These are phyloP conservation scores for Claviceps cyperi DNA, from an alignment of 2,329 filamentous ascomycete species.

Conservation along the genomic window DNA sequence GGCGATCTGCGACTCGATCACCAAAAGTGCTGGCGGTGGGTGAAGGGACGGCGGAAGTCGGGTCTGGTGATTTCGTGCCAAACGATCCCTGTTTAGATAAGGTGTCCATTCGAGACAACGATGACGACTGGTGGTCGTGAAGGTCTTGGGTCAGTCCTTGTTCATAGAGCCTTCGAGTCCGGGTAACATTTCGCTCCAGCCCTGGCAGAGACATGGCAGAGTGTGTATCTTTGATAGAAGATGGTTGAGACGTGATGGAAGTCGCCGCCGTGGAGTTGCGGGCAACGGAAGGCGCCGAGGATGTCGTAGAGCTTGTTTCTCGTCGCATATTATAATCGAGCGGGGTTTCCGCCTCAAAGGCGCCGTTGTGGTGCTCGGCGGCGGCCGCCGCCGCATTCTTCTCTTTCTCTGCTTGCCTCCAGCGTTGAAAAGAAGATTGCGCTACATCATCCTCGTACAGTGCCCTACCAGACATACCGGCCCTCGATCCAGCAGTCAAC, in stretches of 20 bases:
- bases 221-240: slow-evolving; percentile 34
- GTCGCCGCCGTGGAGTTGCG: slow-evolving; percentile 79
- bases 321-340: slow-evolving; percentile 59
- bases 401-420: slow-evolving; percentile 48
- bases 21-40: slow-evolving; percentile 27
- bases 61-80: slow-evolving; percentile 36
- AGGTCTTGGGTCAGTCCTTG: slow-evolving; percentile 66
- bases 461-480: slow-evolving; percentile 49
- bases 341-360: slow-evolving; percentile 31
- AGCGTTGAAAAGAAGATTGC: slow-evolving; percentile 69
- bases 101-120: slow-evolving; percentile 66
- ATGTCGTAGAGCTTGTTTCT: slow-evolving; percentile 77
- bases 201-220: slow-evolving; percentile 25
- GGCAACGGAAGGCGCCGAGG: slow-evolving; percentile 49
- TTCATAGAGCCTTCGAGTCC: slow-evolving; percentile 67
- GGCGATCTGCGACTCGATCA: slow-evolving; percentile 33
- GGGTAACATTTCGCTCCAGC: slow-evolving; percentile 51
- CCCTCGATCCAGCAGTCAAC: slow-evolving; percentile 43
- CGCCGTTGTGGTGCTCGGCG: slow-evolving; percentile 22
- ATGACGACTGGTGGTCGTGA: slow-evolving; percentile 65
- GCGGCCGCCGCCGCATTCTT: slow-evolving; percentile 28
- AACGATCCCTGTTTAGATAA: slow-evolving; percentile 48
- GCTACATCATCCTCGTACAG: slow-evolving; percentile 81
- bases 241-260: slow-evolving; percentile 53
- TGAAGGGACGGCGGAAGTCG: slow-evolving; percentile 29